These are phyloP conservation scores for carrot (Daucus carota) DNA, from an alignment of 129 eudicot species.

Conservation along the genomic window DH1_v3.0 NC_030388.2:25124001-25124500, in stretches of 20 bases:
- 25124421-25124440: background rate
- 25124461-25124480: background rate
- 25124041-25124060: constrained; percentile 1
- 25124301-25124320: constrained; percentile 88
- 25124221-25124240: background rate
- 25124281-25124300: background rate
- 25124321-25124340: constrained; percentile 61
- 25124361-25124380: background rate
- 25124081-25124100: background rate
- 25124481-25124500: constrained; percentile 92
- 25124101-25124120: background rate
- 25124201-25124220: constrained; percentile 6
- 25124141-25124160: background rate
- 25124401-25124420: background rate
- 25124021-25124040: background rate
- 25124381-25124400: background rate
- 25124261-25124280: constrained; percentile 6
- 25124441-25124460: background rate
- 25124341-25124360: constrained; percentile 84
- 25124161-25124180: background rate
- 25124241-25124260: background rate
- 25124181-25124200: constrained; percentile 12
- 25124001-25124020: background rate
- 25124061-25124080: constrained; percentile 3
- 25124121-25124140: constrained; percentile 1